phyloP scores from a whole-genome alignment of 176 grass and related monocot genomes.

The Miscanthus lutarioriparius region DNA sequence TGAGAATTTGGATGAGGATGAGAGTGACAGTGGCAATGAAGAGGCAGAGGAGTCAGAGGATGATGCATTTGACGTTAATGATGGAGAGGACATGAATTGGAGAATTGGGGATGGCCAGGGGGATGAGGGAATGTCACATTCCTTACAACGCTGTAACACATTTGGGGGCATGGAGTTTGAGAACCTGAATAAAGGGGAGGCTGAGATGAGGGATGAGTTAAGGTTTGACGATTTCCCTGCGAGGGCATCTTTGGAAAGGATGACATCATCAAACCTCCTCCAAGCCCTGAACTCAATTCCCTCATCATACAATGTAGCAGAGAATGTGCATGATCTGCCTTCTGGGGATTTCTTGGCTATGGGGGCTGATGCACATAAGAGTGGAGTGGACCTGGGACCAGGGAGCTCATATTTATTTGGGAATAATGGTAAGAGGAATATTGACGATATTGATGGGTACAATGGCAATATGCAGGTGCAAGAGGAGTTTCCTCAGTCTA shows the following conservation, averaged over 20 bases:
- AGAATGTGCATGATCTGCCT: conserved; percentile 54
- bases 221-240: conserved; percentile 53
- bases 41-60: conserved; percentile 39
- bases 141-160: conserved; percentile 46
- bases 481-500: conserved; percentile 51
- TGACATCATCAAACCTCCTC: conserved; percentile 80
- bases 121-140: conserved; percentile 43
- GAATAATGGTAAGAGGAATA: conserved; percentile 71
- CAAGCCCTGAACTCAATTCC: conserved; percentile 67
- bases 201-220: conserved; percentile 55
- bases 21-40: conserved; percentile 39
- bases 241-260: conserved; percentile 68
- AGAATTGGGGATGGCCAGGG: conserved; percentile 43
- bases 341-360: conserved; percentile 82
- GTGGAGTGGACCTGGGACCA: conserved; percentile 35
- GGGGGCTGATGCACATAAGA: conserved; percentile 62
- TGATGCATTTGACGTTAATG: conserved; percentile 52
- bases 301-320: conserved; percentile 38
- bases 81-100: conserved; percentile 56
- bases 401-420: conserved; percentile 59
- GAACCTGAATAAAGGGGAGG: conserved; percentile 70
- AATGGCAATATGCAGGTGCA: conserved; percentile 48
- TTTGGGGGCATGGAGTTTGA: conserved; percentile 74
- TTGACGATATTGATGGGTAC: conserved; percentile 73
- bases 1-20: conserved; percentile 49